A percentile compares a stretch with the other conserved stretches of the same genome.
Conservation (phyloP, 2,329 filamentous ascomycete species). For the Nigrospora sphaerica region DNA sequence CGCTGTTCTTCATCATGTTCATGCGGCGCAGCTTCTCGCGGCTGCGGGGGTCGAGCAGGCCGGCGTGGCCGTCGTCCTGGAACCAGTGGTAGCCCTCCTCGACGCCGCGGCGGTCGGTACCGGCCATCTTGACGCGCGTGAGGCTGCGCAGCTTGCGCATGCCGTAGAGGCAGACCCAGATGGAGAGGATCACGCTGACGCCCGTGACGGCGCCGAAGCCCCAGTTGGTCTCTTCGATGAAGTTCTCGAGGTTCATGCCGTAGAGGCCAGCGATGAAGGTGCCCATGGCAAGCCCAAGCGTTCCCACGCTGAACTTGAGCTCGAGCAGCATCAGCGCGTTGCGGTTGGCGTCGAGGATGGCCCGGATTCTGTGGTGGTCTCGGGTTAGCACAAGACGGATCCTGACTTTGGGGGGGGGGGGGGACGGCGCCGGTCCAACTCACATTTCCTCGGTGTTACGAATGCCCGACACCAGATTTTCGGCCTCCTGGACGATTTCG, state of each 20-base stretch:
- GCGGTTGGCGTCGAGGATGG: conserved; percentile 94
- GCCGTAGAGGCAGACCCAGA: conserved; percentile 76
- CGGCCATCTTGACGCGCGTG: conserved; percentile 71
- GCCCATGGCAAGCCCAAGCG: conserved; percentile 86
- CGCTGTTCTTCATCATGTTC: conserved; percentile 17
- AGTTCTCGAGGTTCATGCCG: conserved; percentile 99
- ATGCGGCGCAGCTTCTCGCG: conserved; percentile 46
- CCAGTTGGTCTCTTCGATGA: conserved; percentile 87
- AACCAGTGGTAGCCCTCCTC: conserved; percentile 30
- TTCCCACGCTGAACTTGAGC: conserved; percentile 92
- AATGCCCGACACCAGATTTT: conserved; percentile 89
- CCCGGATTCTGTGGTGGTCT: conserved; percentile 63
- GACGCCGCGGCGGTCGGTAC: conserved; percentile 9
- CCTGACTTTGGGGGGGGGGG: not conserved
- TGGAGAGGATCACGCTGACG: conserved; percentile 64
- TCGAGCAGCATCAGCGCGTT: conserved; percentile 97
- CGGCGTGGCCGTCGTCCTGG: conserved; percentile 41
- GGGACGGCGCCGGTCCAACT: conserved; percentile 22
- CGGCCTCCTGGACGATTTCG: conserved; percentile 92
- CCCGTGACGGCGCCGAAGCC: conserved; percentile 74
- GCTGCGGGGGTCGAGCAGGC: conserved; percentile 45
- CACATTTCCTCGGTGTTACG: conserved; percentile 98
- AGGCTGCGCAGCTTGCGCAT: conserved; percentile 77
- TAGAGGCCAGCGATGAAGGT: conserved; percentile 98
- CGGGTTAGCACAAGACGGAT: conserved; percentile 5